Evolutionary conservation across 2,329 filamentous ascomycete genomes (phyloP), one percentile per base, ranked within the genome.

Genomic region (Calonectria fujianensis): DNA sequence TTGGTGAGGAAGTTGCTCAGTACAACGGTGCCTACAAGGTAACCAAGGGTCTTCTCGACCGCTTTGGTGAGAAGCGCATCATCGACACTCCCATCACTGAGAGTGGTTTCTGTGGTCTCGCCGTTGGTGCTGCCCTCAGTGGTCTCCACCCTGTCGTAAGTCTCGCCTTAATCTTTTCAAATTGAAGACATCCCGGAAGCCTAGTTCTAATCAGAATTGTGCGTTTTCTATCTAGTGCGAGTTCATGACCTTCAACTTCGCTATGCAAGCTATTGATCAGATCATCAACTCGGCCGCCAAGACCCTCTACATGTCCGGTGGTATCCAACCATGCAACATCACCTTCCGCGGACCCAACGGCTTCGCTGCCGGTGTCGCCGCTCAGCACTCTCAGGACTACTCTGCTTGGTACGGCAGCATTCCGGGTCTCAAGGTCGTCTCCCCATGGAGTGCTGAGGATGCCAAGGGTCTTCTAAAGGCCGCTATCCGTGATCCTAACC

Each of bases 211-310:
- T 35, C 54, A 24, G 29, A 52, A 51, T 51, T 35, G 31, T 41
- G 68, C 59, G 69, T 52, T 24, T 64, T n/a, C 48, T 29, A 24
- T 75, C 16, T 75, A 97, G 95, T 97, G 94, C 92, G 97, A 99
- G 90, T 99, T 99, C 91, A 99, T 99, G 97, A 99, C 97, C 84
- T 98, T 98, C 93, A 99, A 99, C 92, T 98, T 98, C 86, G 96
- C 97, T 87, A 99, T 99, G 97, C 97, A 99, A 90, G 95, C 97
- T 85, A 99, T 99, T 87, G 97, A 99, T 87, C 97, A 99, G 87
- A 95, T 99, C 85, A 96, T 99, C 92, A 99, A 99, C 93, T 98
- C 96, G 65, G 97, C 91, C 82, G 97, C 96, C 84, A 99, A 99
- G 92, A 99, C 97, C 73, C 96, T 99, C 85, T 99, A 99, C 91